A percentile compares a stretch with the other conserved stretches of the same genome.
These are phyloP conservation scores for Aspergillus conjunctus DNA, from an alignment of 495 filamentous ascomycete genomes.

Conservation along the genomic window DNA sequence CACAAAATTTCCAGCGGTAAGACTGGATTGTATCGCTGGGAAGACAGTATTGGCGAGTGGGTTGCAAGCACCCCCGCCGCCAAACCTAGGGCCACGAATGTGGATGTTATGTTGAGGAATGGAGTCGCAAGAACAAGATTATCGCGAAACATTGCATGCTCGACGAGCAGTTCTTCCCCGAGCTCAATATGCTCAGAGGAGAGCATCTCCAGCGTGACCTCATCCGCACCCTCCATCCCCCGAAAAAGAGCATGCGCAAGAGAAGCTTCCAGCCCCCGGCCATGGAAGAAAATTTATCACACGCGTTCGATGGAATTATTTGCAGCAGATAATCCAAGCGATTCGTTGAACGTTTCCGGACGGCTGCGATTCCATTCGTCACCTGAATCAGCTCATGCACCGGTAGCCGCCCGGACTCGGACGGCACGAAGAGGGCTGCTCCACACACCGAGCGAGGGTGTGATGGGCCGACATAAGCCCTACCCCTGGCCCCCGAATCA, in stretches of 20 bases:
- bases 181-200: conserved; percentile 23
- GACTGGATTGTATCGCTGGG: conserved; percentile 52
- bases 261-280: conserved; percentile 22
- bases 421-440: conserved; percentile 16
- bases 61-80: conserved; percentile 48
- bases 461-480: conserved; percentile 1
- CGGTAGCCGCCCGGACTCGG: conserved; percentile 28
- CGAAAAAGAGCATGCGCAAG: conserved; percentile 27
- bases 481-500: conserved; percentile 5
- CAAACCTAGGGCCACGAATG: conserved; percentile 24
- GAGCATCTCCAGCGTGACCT: conserved; percentile 35
- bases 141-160: conserved; percentile 21
- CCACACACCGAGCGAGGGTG: conserved; percentile 7
- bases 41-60: conserved; percentile 59
- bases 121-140: conserved; percentile 6
- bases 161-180: conserved; percentile 32
- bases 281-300: conserved; percentile 33
- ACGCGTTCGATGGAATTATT: conserved; percentile 11
- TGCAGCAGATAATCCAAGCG: not conserved
- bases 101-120: conserved; percentile 7
- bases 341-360: conserved; percentile 3
- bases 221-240: conserved; percentile 34
- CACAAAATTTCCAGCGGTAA: conserved; percentile 22
- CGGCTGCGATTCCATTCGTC: conserved; percentile 3
- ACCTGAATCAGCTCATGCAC: conserved; percentile 18